Conservation (phyloP, 805 yeast genomes). For the fission yeast (Schizosaccharomyces pombe) region DNA sequence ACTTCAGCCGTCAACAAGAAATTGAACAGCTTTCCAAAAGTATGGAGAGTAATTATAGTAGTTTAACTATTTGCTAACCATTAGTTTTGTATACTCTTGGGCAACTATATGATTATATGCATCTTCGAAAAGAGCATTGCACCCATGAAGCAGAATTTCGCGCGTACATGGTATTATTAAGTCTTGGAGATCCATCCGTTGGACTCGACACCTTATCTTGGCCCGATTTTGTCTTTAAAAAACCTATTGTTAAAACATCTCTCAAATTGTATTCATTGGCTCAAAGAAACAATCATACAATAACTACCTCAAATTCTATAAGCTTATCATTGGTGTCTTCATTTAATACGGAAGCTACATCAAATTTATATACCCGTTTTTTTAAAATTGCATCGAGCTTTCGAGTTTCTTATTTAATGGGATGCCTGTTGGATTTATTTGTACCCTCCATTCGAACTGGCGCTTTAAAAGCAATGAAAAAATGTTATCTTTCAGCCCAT, state of each 20-base stretch:
- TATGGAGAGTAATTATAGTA: neutral
- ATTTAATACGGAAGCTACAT: conserved; percentile 29
- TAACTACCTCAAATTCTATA: conserved; percentile 5
- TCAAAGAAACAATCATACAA: conserved; percentile 28
- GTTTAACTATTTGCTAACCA: neutral
- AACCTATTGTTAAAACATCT: conserved; percentile 44
- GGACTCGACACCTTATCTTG: conserved; percentile 51
- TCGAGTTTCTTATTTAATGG: conserved; percentile 38
- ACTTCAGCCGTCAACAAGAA: conserved; percentile 85
- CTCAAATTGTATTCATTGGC: conserved; percentile 41
- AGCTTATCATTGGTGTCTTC: conserved; percentile 20
- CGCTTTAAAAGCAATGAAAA: conserved; percentile 42
- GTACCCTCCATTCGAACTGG: conserved; percentile 56
- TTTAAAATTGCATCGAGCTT: conserved; percentile 26
- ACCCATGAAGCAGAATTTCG: conserved; percentile 86
- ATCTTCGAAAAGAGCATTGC: conserved; percentile 41
- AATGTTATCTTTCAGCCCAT: conserved; percentile 39
- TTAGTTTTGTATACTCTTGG: conserved; percentile 72
- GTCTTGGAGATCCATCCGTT: conserved; percentile 61
- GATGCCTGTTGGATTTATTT: conserved; percentile 57
- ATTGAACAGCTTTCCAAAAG: conserved; percentile 54
- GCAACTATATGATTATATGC: conserved; percentile 63
- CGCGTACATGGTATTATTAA: conserved; percentile 62
- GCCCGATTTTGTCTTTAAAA: conserved; percentile 32
- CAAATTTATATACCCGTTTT: conserved; percentile 38